Evolutionary conservation across 768 basidiomycete genomes (phyloP).

Genomic region (Kwoniella mangroviensis): DNA sequence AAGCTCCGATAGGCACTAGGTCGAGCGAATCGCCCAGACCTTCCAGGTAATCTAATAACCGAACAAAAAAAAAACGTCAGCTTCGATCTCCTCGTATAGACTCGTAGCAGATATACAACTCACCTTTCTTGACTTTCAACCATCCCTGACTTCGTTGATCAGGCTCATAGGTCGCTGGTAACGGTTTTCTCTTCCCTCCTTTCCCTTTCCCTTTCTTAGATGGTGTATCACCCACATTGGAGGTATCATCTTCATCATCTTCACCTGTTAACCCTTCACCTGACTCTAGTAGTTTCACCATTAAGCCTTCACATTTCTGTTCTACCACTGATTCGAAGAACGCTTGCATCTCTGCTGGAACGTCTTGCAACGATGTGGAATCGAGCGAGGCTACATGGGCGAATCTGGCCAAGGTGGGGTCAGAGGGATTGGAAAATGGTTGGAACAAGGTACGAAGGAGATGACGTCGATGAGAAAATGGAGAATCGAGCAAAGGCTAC

Average conservation of each 20-base stretch:
- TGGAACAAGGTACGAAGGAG: conserved; percentile 71
- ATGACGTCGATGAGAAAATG: conserved; percentile 73
- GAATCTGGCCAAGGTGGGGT: conserved; percentile 66
- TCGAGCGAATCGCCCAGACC: conserved; percentile 73
- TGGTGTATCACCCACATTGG: conserved; percentile 34
- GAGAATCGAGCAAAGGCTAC: conserved; percentile 70
- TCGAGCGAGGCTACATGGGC: conserved; percentile 70
- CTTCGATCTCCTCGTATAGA: not conserved
- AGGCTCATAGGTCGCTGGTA: conserved; percentile 86
- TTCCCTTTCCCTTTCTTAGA: conserved; percentile 45
- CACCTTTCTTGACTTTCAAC: conserved; percentile 81
- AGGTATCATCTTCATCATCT: conserved; percentile 54
- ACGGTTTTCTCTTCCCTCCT: conserved; percentile 65
- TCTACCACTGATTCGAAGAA: conserved; percentile 79
- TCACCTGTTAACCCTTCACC: conserved; percentile 52
- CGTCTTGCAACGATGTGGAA: conserved; percentile 64
- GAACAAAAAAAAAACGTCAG: not conserved
- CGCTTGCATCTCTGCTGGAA: conserved; percentile 66
- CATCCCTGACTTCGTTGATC: conserved; percentile 85
- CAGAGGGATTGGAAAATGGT: conserved; percentile 60
- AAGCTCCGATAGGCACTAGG: conserved; percentile 66
- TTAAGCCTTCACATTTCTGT: conserved; percentile 85
- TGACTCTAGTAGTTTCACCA: conserved; percentile 85
- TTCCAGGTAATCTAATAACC: conserved; percentile 70
- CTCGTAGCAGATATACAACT: conserved; percentile 1